Evolutionary conservation across 2,329 filamentous ascomycete species (phyloP).

Genomic region (Corniculantispora saksenae): DNA sequence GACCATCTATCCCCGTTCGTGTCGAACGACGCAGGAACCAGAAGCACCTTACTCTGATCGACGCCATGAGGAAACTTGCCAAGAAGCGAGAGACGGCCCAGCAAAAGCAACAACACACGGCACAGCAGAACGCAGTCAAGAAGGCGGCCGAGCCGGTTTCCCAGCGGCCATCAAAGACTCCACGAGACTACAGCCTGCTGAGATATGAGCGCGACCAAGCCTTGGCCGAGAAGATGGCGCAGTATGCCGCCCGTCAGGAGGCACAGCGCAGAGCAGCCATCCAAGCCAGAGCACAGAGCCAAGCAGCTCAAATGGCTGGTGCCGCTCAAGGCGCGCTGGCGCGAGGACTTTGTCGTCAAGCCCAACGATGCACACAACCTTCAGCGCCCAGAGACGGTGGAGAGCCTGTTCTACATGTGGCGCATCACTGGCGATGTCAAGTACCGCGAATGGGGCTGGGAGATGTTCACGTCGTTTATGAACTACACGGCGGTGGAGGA

Average conservation of each 20-base stretch:
- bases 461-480: slow-evolving; percentile 93
- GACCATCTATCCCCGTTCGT: slow-evolving; percentile 75
- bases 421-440: slow-evolving; percentile 86
- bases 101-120: slow-evolving; percentile 89
- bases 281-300: slow-evolving; percentile 49
- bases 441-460: slow-evolving; percentile 97
- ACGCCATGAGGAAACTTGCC: slow-evolving; percentile 91
- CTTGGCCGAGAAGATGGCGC: slow-evolving; percentile 59
- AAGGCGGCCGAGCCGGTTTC: slow-evolving; percentile 70
- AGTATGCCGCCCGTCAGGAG: slow-evolving; percentile 61
- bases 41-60: slow-evolving; percentile 84
- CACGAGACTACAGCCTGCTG: slow-evolving; percentile 85
- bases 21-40: slow-evolving; percentile 87
- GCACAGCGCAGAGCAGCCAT: slow-evolving; percentile 51
- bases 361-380: slow-evolving; percentile 86
- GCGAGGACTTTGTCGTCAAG: slow-evolving; percentile 78
- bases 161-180: slow-evolving; percentile 66
- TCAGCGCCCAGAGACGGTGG: slow-evolving; percentile 94
- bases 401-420: slow-evolving; percentile 98
- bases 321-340: slow-evolving; percentile 52
- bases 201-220: slow-evolving; percentile 83
- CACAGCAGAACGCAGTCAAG: slow-evolving; percentile 72
- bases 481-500: slow-evolving; percentile 80
- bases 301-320: slow-evolving; percentile 43
- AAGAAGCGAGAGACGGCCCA: slow-evolving; percentile 86